These are phyloP conservation scores for Claviceps arundinis DNA, from an alignment of 2,329 filamentous ascomycete species.

Conservation along the genomic window DNA sequence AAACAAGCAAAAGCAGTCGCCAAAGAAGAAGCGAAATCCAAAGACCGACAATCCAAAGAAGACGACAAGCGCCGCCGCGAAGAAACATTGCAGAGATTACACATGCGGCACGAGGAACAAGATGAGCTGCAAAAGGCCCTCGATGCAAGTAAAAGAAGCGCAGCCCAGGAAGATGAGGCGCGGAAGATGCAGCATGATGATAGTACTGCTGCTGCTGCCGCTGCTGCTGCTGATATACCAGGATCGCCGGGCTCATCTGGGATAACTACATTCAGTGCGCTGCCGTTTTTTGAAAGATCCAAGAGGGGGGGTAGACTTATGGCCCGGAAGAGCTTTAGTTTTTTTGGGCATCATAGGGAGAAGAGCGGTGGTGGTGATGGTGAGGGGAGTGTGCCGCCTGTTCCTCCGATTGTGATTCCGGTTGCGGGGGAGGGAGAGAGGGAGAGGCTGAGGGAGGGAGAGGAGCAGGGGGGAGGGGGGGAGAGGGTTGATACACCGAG, in stretches of 20 bases:
- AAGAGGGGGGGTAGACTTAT: conserved; percentile 66
- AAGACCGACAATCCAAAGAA: conserved; percentile 13
- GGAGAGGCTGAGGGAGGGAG: too few species aligned
- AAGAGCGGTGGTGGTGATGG: conserved; percentile 18
- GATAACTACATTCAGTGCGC: conserved; percentile 20
- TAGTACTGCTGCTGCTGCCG: conserved; percentile 5
- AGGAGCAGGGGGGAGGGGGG: conserved; percentile 9
- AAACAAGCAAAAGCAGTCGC: conserved; percentile 29
- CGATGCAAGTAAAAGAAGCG: conserved; percentile 51
- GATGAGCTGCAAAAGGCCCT: conserved; percentile 49
- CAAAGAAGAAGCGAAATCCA: conserved; percentile 16
- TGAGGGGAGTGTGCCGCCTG: too few species aligned
- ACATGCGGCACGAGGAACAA: conserved; percentile 41
- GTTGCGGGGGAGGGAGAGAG: too few species aligned
- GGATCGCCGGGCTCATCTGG: neutral
- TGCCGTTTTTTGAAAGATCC: conserved; percentile 49
- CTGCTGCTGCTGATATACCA: neutral
- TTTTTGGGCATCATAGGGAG: conserved; percentile 38
- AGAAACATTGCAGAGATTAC: conserved; percentile 41
- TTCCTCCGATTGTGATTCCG: too few species aligned
- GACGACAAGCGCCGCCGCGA: conserved; percentile 29
- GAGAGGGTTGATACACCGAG: conserved; percentile 20
- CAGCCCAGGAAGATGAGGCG: conserved; percentile 36
- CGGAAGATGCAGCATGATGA: conserved; percentile 22
- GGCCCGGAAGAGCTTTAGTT: conserved; percentile 60